Base-by-base conservation (phyloP, 176 grass and related monocot genomes). In the Ampelocalamus luodianensis region DNA sequence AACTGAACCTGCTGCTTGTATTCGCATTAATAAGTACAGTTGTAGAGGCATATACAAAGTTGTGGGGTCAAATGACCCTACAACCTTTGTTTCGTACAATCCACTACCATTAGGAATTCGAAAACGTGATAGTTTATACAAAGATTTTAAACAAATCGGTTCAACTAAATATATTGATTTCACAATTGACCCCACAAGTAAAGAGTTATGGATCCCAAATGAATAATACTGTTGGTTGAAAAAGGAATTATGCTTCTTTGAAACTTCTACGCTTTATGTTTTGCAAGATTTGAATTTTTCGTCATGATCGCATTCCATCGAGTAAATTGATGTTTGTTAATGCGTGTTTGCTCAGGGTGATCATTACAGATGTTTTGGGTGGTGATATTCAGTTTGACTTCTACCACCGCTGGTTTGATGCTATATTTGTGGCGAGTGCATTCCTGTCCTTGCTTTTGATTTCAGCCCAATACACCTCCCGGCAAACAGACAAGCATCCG, bases 301-400 rank as follows among this genome's bases (percentile, higher is more conserved):
- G 22, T 76, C 12, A 48, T 74, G 68, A 68, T 60, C 46, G 15
- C 6, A 42, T 84, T 79, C 53, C 16, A 27, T 68, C 8, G 12
- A n/a, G 38, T 5, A 39, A 55, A 81, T 61, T 85, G 62, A 82
- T 59, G 69, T 65, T 74, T 85, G 20, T 40, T 45, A 3, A 76
- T 77, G 81, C 13, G 18, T 53, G 44, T 83, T 45, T 81, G 38
- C 37, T 63, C 90, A 99, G 96, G 93, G 76, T 94, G 65, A 99
- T 99, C 59, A 99, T 99, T 71, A 99, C 93, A 9, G 93, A 99
- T 88, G 91, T 99, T 72, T 75, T 99, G 88, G 96, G 96, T 51
- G 96, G 91, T 65, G 93, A 99, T 59, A 96, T 99, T 71, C 96
- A 99, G 72, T 99, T 96, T 89, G 93, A 99, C 88, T 99, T 94